Evolutionary conservation across 495 filamentous ascomycete genomes (phyloP), one percentile per base, ranked within the genome.

Genomic region (Aspergillus ostianus): DNA sequence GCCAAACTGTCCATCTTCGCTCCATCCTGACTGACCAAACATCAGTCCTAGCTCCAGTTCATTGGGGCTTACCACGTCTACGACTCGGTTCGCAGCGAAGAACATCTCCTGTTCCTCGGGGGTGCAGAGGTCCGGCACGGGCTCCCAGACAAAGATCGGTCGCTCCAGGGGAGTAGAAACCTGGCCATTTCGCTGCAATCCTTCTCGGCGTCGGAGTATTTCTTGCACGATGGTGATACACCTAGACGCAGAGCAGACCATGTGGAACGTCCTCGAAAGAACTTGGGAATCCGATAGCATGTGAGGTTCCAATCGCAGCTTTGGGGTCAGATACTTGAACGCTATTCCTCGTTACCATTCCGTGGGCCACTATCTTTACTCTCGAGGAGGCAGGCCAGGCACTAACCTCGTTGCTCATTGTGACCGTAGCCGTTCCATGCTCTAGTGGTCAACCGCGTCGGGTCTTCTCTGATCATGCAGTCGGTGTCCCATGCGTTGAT

Each of bases 71-170:
- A 94, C 86, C 54, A 97, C 79, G 69, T 98, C 89, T 30, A 97
- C 86, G 18, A 87, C 73, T n/a, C 80, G 79, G 23, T 90, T 81
- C 17, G 86, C 85, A 54, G 87, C 84, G 36, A 88, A 83, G 74
- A 87, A 90, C 59, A 84, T 88, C 2, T 86, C 76, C 52, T 92
- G 79, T 70, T 97, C 85, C 59, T 85, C 82, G 0, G 91, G 90
- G 0, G 80, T 85, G 69, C 94, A 97, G 2, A 90, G 82, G 68
- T 95, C 91, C 12, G 95, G 94, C 4, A 97, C 88, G 4, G 94
- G 94, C 69, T 98, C 94, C 94, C 94, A 98, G 45, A 97, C 84
- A 70, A 97, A 88, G 13, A 94, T 69, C 2, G 90, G 92, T 29
- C 80, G 79, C 7, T 70, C 45, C 10, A 59, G 56, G 36, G 61